Evolutionary conservation across 1,284 basidiomycete genomes (phyloP).

Genomic region (Tylopilus sp.): DNA sequence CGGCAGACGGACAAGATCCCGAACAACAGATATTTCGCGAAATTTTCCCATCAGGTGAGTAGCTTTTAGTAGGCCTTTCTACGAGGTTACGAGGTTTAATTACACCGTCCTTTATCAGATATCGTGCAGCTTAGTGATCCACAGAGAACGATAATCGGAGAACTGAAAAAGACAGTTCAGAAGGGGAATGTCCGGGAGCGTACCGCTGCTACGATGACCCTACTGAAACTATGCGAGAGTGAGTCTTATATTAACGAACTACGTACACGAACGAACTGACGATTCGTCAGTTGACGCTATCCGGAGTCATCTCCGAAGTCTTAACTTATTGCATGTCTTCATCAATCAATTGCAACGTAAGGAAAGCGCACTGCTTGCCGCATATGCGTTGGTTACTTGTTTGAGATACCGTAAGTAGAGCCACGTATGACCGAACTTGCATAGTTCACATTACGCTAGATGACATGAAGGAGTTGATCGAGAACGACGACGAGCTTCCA

Average conservation of each 20-base stretch:
- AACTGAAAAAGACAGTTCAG: conserved; percentile 8
- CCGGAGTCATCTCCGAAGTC: not conserved
- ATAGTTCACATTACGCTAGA: conserved; percentile 3
- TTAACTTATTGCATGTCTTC: conserved; percentile 1
- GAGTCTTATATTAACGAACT: not conserved
- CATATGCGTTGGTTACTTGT: conserved; percentile 8
- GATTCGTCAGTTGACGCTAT: not conserved
- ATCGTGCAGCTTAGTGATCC: not conserved
- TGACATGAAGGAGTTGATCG: conserved; percentile 18
- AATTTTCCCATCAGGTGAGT: conserved; percentile 26
- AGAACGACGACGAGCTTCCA: conserved; percentile 6
- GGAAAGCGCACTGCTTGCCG: conserved; percentile 7
- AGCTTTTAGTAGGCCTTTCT: not conserved
- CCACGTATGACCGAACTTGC: fast-evolving
- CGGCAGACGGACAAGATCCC: not conserved
- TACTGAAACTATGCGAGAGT: conserved; percentile 7
- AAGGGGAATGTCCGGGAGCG: conserved; percentile 13
- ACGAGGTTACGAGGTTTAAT: not conserved
- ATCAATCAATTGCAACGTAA: conserved; percentile 8
- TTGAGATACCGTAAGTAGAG: conserved; percentile 10
- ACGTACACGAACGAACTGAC: not conserved
- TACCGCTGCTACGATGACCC: conserved; percentile 23
- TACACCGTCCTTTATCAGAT: conserved; percentile 5
- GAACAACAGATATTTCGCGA: conserved; percentile 5
- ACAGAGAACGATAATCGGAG: conserved; percentile 10